Evolutionary conservation across 169 alveolate species (phyloP), one percentile per base, ranked within the genome.

Genomic region (Eimeria falciformis): DNA sequence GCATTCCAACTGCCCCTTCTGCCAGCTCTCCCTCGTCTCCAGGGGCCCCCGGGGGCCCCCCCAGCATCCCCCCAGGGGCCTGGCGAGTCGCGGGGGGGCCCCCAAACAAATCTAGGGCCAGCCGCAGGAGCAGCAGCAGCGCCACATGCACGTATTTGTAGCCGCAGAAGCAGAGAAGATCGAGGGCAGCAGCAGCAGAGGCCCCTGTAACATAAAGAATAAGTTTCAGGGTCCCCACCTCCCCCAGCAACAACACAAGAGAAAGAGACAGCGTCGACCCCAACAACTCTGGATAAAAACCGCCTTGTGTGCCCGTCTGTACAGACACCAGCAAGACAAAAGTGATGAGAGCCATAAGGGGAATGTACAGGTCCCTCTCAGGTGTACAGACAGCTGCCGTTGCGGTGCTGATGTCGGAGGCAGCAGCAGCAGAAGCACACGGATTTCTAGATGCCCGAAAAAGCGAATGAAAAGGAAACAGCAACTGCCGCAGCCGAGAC

Each of bases 151-250:
- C 83, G 43, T 85, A 85, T 25, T 85, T 85, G 83, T 68, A 85
- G 25, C 91, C 91, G 83, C 91, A 85, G 83, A 66, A 85, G 56
- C 82, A 85, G n/a, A 85, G 50, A 6, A 85, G 46, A 37, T 85
- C 91, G 9, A 50, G 45, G 12, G 91, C 75, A 5, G 68, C 53
- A 9, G 75, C 83, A 43, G 69, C 29, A 14, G 75, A n/a, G n/a
- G 91, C 83, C 50, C 83, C 84, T 53, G 83, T 5, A 55, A 43
- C 29, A 53, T 85, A 85, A 37, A 85, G 47, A 18, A 68, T 11
- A 3, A 85, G 43, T 29, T 85, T 85, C 27, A 75, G 68, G 0
- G 33, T 40, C 33, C 43, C 27, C 45, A 85, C 83, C 45, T 85
- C 91, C 2, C 56, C 91, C 29, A 46, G 27, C 25, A 85, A 53